phyloP scores from a whole-genome alignment of 345 rosid species.

The Euphorbia pulcherrima region DNA sequence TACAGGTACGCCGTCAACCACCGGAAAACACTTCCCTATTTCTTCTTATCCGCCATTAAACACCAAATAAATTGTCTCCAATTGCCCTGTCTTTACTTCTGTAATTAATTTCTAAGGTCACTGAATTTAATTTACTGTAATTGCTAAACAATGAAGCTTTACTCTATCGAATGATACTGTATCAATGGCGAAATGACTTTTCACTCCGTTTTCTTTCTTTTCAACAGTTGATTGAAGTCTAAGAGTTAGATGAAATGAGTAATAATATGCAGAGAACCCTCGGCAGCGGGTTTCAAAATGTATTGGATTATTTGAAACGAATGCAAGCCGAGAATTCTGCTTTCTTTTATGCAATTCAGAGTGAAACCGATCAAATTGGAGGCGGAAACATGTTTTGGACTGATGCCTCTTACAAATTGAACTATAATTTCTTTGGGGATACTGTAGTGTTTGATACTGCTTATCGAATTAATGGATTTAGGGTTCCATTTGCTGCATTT shows the following conservation, averaged over 20 bases:
- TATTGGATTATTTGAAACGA: constrained; percentile 50
- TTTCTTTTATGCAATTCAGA: constrained; percentile 59
- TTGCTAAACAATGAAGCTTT: not conserved
- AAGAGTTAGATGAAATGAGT: constrained; percentile 50
- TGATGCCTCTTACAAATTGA: constrained; percentile 47
- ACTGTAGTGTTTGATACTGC: constrained; percentile 51
- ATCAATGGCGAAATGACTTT: not conserved
- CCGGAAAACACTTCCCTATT: not conserved
- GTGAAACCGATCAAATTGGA: constrained; percentile 26
- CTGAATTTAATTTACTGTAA: not conserved
- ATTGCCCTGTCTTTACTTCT: not conserved
- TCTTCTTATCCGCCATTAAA: not conserved
- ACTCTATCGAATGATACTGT: not conserved
- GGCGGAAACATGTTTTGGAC: constrained; percentile 67
- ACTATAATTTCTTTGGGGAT: constrained; percentile 63
- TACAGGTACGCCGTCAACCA: not conserved
- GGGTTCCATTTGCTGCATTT: constrained; percentile 66
- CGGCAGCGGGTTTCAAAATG: constrained; percentile 40
- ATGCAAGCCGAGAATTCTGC: constrained; percentile 57
- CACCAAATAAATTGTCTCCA: not conserved
- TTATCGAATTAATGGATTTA: constrained; percentile 36
- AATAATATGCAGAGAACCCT: constrained; percentile 44
- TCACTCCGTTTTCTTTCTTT: not conserved
- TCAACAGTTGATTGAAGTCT: not conserved
- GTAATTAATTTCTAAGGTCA: no score